Base-by-base conservation (phyloP, 768 basidiomycete species). In the Tylopilus felleus region DNA sequence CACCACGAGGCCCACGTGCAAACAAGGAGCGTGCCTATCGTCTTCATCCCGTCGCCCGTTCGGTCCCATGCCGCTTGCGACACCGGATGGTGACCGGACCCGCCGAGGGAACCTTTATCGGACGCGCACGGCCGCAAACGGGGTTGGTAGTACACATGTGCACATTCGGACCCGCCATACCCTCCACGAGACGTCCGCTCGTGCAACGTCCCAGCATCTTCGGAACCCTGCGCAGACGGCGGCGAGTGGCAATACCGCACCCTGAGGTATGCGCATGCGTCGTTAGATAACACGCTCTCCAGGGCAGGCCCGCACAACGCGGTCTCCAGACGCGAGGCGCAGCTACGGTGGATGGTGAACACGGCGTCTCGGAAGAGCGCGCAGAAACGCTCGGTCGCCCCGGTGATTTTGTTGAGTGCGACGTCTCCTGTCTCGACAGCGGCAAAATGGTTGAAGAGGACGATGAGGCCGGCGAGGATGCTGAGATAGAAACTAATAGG, bases 351-450 rank as follows among this genome's bases (percentile, higher is more conserved):
- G 22, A 64, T 19, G 4, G 56, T 23, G 27, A 31, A 12, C 14
- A 23, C 35, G 16, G 47, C 28, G 22, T 60, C 49, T 27, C n/a
- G 49, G 17, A 65, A 58, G 36, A 62, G 39, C 7, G 23, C 19
- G 19, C 51, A 63, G 50, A 65, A 60, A 29, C 57, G 58, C n/a
- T 33, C 51, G 27, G 51, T 38, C 21, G 64, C 61, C 4, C 61
- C 56, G 0, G 60, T 58, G 36, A 65, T 31, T 28, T 62, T 65
- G 53, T 63, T 63, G 41, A 63, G 55, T 5, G 55, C 61, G 3
- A 51, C 13, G 31, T 62, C 54, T 4, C 60, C 58, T 22, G 63
- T 60, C 49, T 62, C 54, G 5, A 51, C 49, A 27, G 64, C 38
- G 8, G 52, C 57, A 33, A 19, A 59, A 19, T 60, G 58, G 35